Evolutionary conservation across 345 rosid species (phyloP), one percentile per base, ranked within the genome.

Genomic region (Noccaea caerulescens): DNA sequence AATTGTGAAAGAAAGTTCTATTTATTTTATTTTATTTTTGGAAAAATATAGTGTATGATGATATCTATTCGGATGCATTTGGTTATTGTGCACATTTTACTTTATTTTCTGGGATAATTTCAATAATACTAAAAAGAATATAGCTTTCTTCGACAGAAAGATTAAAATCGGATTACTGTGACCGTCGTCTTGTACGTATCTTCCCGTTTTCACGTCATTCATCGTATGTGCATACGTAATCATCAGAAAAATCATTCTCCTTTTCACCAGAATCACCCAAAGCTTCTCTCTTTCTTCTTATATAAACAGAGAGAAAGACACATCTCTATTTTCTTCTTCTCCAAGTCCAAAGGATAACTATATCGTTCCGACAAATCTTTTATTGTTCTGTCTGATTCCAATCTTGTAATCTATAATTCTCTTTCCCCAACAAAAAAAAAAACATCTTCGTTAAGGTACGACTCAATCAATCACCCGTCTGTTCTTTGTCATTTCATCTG

Each of bases 1-100:
- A 39, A 57, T 18, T 56, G 52, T 72, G 59, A 56, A 72, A 56
- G 59, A 56, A 72, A 56, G 41, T 30, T 73, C 12, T 39, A 6
- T 39, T 46, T 13, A 16, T 46, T 66, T 47, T 12, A 4, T 8
- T 55, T 57, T 46, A 37, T 20, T 43, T 16, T 30, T n/a, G n/a
- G n/a, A n/a, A n/a, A n/a, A n/a, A n/a, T n/a, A 47, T 25, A 10
- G 7, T 51, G 3, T 51, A 9, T 36, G 4, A 27, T 27, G 30
- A 1, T 1, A 20, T 20, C 23, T 20, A 20, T 20, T 18, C 1
- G 20, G 20, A 18, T 18, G 20, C 20, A 18, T 18, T 20, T 20
- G 23, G 23, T 20, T 20, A 20, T 20, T 20, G 23, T 20, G 23
- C 23, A 20, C 23, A 20, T 20, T 20, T 20, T 20, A 20, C 23